Conservation (phyloP, 2,329 filamentous ascomycete species). For the Colletotrichum tropicale region DNA sequence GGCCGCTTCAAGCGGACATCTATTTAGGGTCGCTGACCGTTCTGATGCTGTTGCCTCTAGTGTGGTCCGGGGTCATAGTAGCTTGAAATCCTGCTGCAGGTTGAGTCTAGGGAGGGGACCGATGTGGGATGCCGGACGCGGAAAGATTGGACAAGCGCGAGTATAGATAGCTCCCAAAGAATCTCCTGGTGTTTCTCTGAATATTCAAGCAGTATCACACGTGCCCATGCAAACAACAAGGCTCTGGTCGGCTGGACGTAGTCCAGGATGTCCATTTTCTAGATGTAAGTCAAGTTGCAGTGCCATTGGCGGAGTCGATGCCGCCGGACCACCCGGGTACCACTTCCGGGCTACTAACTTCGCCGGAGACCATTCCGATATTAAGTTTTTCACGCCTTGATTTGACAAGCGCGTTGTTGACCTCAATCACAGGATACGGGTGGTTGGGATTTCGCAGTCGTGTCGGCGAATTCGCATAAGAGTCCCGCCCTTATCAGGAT, state of each 20-base stretch:
- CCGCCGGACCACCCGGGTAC: neutral
- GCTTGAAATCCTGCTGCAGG: neutral
- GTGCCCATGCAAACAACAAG: neutral
- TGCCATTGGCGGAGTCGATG: neutral
- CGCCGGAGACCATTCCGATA: neutral
- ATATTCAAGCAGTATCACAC: neutral
- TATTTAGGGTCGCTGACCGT: neutral
- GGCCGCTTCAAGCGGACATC: neutral
- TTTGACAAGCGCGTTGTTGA: neutral
- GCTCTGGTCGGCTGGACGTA: neutral
- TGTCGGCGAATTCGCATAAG: neutral
- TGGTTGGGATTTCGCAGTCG: neutral
- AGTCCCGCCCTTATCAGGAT: neutral
- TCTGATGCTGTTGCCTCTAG: neutral
- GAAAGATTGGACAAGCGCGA: neutral
- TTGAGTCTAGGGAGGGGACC: neutral
- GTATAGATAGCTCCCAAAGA: neutral
- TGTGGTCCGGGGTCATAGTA: neutral
- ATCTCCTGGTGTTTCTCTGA: fast-evolving
- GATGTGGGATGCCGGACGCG: neutral
- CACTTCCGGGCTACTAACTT: neutral
- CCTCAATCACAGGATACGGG: neutral
- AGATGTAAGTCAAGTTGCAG: neutral
- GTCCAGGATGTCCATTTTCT: neutral
- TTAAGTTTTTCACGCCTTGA: neutral